Percentiles rank a stretch among this genome's conserved stretches.
Conservation (phyloP, 108 stramenopile genomes). For the Skeletonema grethae region DNA sequence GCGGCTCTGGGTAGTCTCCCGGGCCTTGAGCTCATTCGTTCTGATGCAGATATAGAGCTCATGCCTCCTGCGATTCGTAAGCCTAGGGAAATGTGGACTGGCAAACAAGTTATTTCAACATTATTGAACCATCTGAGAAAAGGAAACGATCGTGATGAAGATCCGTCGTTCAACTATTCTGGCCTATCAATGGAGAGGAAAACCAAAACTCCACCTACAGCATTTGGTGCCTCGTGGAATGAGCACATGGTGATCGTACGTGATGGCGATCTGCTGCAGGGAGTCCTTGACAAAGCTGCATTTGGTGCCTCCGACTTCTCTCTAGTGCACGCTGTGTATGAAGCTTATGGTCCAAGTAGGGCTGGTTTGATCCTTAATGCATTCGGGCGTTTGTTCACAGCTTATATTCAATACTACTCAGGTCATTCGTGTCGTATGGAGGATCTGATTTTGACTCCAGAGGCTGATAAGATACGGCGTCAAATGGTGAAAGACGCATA, state of each 20-base stretch:
- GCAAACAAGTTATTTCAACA: conserved; percentile 94
- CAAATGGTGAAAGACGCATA: conserved; percentile 78
- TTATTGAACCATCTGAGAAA: conserved; percentile 81
- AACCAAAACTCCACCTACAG: conserved; percentile 88
- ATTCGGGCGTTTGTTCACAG: conserved; percentile 95
- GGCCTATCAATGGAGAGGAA: conserved; percentile 90
- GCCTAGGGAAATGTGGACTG: conserved; percentile 94
- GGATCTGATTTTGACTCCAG: conserved; percentile 90
- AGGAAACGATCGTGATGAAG: conserved; percentile 76
- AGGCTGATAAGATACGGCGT: conserved; percentile 80
- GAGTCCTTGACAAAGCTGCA: conserved; percentile 97
- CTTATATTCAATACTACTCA: conserved; percentile 91
- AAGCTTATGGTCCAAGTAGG: conserved; percentile 92
- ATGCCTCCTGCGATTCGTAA: conserved; percentile 94
- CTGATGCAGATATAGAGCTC: conserved; percentile 78
- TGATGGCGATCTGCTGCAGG: conserved; percentile 91
- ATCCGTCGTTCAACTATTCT: conserved; percentile 56
- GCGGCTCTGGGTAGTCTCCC: conserved; percentile 88
- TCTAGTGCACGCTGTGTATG: conserved; percentile 96
- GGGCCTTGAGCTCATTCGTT: conserved; percentile 86
- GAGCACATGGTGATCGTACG: conserved; percentile 93
- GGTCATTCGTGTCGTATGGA: conserved; percentile 98
- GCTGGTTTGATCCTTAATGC: conserved; percentile 91
- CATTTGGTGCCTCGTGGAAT: conserved; percentile 85
- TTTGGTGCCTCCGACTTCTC: conserved; percentile 94